phyloP scores from a whole-genome alignment of 352 stramenopile genomes.

The Globisporangium recalcitrans region DNA sequence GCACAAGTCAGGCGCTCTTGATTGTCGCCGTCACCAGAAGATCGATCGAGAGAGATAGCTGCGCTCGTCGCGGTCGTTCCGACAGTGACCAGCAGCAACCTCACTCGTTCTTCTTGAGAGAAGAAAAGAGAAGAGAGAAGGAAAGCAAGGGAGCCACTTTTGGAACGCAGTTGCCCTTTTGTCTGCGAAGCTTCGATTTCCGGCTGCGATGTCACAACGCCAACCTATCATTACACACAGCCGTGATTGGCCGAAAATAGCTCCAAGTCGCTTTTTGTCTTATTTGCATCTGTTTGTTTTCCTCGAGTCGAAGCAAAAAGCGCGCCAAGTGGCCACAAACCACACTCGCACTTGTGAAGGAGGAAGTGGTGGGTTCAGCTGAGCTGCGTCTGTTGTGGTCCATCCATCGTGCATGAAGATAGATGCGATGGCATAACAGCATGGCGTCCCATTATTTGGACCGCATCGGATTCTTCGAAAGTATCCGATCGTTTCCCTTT shows the following conservation, averaged over 20 bases:
- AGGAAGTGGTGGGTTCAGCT: not conserved
- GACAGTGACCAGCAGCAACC: not conserved
- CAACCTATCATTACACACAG: conserved; percentile 11
- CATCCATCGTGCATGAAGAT: too few species aligned
- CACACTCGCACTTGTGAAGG: too few species aligned
- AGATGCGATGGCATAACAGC: too few species aligned
- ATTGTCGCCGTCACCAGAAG: not conserved
- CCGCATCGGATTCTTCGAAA: too few species aligned
- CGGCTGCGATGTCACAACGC: not conserved
- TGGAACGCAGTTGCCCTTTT: not conserved
- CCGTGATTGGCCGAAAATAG: conserved; percentile 10
- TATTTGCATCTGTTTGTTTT: not conserved
- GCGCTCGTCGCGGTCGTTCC: not conserved
- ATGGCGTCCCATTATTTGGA: too few species aligned
- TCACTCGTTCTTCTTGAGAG: not conserved
- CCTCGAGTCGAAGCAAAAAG: not conserved
- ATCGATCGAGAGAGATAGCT: not conserved
- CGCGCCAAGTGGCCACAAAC: not conserved
- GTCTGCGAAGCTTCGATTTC: conserved; percentile 8
- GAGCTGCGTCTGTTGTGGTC: not conserved
- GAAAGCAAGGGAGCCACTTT: not conserved
- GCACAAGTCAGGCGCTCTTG: not conserved
- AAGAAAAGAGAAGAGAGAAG: not conserved
- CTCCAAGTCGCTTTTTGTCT: not conserved
- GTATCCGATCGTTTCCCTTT: too few species aligned